These are phyloP conservation scores for Ilyonectria sp. DNA, from an alignment of 2,329 filamentous ascomycete genomes.

Conservation along the genomic window DNA sequence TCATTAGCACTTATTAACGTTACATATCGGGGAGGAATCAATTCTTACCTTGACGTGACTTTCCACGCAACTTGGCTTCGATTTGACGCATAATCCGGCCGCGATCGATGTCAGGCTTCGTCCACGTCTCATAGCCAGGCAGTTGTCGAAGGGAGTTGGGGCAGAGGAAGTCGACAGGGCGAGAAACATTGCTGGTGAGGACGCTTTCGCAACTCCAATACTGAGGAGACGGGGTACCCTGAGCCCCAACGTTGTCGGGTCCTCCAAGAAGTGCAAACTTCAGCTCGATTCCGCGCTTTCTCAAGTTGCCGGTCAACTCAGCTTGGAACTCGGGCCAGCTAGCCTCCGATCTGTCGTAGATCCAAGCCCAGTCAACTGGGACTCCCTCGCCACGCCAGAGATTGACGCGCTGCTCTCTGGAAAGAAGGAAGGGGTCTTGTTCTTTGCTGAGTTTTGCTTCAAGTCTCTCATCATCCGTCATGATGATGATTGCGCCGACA, in stretches of 20 bases:
- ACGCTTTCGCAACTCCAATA: constrained; percentile 44
- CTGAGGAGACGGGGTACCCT: constrained; percentile 25
- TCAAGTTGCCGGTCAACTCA: constrained; percentile 22
- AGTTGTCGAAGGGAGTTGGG: constrained; percentile 44
- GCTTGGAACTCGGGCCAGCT: constrained; percentile 36
- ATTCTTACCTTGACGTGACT: constrained; percentile 20
- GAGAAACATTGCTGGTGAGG: constrained; percentile 46
- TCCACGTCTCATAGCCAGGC: constrained; percentile 38
- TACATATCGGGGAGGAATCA: neutral
- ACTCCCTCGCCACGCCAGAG: constrained; percentile 45
- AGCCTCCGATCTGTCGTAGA: constrained; percentile 38
- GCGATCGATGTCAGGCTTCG: constrained; percentile 19
- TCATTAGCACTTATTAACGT: neutral
- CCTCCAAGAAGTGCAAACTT: constrained; percentile 46
- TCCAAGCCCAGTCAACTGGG: constrained; percentile 45
- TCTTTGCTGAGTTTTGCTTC: constrained; percentile 39
- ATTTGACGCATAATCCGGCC: constrained; percentile 30
- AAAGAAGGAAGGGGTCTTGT: constrained; percentile 32
- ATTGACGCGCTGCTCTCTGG: constrained; percentile 38
- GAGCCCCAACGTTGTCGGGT: constrained; percentile 41
- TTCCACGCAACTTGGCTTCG: constrained; percentile 15
- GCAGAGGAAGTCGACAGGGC: constrained; percentile 46
- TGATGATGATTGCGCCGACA: constrained; percentile 51
- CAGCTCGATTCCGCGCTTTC: constrained; percentile 33
- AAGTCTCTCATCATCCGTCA: constrained; percentile 45